These are phyloP conservation scores for Cercophora newfieldiana DNA, from an alignment of 495 filamentous ascomycete species.

Conservation along the genomic window DNA sequence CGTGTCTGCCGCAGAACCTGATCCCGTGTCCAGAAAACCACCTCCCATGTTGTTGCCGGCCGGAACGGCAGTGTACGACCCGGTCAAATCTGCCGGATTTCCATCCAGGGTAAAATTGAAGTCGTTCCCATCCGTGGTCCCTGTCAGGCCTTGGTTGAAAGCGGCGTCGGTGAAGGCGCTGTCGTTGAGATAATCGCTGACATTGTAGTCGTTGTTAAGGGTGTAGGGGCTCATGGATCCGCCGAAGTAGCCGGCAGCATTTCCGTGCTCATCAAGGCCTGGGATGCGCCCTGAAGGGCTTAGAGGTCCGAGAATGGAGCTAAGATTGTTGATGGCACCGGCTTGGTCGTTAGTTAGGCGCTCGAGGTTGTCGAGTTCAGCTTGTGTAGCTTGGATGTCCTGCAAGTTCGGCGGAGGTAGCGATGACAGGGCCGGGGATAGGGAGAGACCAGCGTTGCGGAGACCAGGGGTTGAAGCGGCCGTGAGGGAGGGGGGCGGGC, in stretches of 20 bases:
- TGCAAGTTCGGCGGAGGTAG: conserved; percentile 57
- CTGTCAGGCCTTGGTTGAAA: conserved; percentile 22
- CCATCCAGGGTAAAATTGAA: conserved; percentile 44
- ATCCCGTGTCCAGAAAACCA: conserved; percentile 37
- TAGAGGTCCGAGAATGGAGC: conserved; percentile 69
- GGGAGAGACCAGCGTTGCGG: conserved; percentile 17
- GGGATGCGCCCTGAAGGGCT: conserved; percentile 80
- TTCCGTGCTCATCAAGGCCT: conserved; percentile 57
- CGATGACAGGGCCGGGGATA: conserved; percentile 53
- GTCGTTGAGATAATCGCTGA: background rate
- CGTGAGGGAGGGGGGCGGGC: conserved; percentile 12
- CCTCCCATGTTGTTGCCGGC: conserved; percentile 9
- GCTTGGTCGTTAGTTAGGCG: conserved; percentile 73
- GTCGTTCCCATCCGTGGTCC: conserved; percentile 30
- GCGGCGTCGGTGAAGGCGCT: background rate
- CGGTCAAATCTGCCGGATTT: background rate
- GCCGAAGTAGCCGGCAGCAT: conserved; percentile 43
- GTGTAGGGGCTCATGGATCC: conserved; percentile 72
- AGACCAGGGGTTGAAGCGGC: conserved; percentile 27
- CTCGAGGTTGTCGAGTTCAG: conserved; percentile 71
- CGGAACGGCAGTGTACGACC: background rate
- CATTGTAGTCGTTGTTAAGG: conserved; percentile 41
- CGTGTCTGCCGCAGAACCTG: conserved; percentile 26
- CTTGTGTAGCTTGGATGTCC: conserved; percentile 62
- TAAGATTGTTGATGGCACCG: conserved; percentile 67